A percentile compares a stretch with the other conserved stretches of the same genome.
phyloP scores from a whole-genome alignment of 768 basidiomycete genomes.

The Rossbeevera mucosa region DNA sequence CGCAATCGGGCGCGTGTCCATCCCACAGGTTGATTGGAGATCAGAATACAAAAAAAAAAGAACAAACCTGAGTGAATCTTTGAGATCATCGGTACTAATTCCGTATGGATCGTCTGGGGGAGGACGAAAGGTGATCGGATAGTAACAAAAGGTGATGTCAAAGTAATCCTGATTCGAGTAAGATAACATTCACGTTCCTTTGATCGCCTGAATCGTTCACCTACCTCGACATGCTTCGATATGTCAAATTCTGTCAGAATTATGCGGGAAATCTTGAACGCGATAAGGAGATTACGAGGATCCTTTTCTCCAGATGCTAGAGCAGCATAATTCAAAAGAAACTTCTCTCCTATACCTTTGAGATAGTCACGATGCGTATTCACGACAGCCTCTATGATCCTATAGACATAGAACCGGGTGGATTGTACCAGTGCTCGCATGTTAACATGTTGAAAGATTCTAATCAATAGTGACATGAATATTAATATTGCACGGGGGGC shows the following conservation, averaged over 20 bases:
- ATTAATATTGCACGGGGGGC: background rate
- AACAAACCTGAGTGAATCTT: conserved; percentile 58
- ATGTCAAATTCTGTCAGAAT: conserved; percentile 87
- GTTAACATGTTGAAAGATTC: conserved; percentile 71
- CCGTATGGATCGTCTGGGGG: conserved; percentile 92
- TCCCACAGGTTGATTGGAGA: background rate
- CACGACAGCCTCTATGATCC: conserved; percentile 66
- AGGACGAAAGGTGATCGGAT: conserved; percentile 94
- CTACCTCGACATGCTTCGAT: conserved; percentile 68
- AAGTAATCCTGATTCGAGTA: conserved; percentile 66
- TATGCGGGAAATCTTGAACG: conserved; percentile 84
- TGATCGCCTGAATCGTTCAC: conserved; percentile 15
- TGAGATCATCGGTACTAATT: conserved; percentile 85
- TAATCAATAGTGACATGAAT: conserved; percentile 27
- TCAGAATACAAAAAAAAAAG: background rate
- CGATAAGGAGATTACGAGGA: conserved; percentile 86
- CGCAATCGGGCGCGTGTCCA: background rate
- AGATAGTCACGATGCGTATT: conserved; percentile 44
- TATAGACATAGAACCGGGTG: conserved; percentile 75
- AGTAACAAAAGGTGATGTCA: conserved; percentile 96
- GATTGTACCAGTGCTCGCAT: conserved; percentile 82
- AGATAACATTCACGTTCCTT: background rate
- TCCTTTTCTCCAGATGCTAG: conserved; percentile 97
- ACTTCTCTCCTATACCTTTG: conserved; percentile 65
- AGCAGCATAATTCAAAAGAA: conserved; percentile 68